Conservation (phyloP, 1,284 basidiomycete species). For the Ganoderma sinense region DNA sequence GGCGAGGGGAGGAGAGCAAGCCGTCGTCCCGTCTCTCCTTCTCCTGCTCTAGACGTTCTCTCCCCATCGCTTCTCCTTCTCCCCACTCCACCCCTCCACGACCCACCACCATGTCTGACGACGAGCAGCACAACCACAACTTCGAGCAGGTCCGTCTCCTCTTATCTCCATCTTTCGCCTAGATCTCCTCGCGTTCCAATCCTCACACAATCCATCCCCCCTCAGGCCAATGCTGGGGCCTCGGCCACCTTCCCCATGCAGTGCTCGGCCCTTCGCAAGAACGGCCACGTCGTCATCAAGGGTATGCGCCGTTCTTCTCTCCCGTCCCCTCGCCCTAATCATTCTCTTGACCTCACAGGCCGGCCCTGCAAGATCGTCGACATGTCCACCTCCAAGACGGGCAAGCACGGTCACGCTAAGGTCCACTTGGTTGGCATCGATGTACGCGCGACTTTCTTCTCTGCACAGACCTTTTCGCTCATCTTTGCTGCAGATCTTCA, state of each 20-base stretch:
- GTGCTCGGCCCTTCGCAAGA: constrained; percentile 96
- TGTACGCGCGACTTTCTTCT: constrained; percentile 59
- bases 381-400: constrained; percentile 99
- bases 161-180: constrained; percentile 10
- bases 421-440: constrained; percentile 98
- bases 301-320: constrained; percentile 45
- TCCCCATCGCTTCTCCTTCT: constrained; percentile 27
- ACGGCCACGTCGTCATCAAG: constrained; percentile 99
- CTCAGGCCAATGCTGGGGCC: constrained; percentile 79
- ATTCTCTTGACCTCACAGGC: constrained; percentile 48
- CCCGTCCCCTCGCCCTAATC: too few relatives aligned
- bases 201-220: constrained; percentile 20
- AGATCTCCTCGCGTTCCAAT: constrained; percentile 11
- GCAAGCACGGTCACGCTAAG: constrained; percentile 99
- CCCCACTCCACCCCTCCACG: constrained; percentile 22
- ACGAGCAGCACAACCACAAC: constrained; percentile 89
- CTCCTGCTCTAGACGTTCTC: constrained; percentile 29
- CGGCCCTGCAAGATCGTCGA: constrained; percentile 99
- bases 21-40: constrained; percentile 23
- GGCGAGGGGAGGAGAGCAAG: constrained; percentile 8
- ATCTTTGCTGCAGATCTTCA: constrained; percentile 82
- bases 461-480: constrained; percentile 7
- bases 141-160: constrained; percentile 75
- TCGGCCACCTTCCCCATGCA: constrained; percentile 94
- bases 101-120: constrained; percentile 80